Base-by-base conservation (phyloP, 2,329 filamentous ascomycete species). In the Cladosporium sp. region DNA sequence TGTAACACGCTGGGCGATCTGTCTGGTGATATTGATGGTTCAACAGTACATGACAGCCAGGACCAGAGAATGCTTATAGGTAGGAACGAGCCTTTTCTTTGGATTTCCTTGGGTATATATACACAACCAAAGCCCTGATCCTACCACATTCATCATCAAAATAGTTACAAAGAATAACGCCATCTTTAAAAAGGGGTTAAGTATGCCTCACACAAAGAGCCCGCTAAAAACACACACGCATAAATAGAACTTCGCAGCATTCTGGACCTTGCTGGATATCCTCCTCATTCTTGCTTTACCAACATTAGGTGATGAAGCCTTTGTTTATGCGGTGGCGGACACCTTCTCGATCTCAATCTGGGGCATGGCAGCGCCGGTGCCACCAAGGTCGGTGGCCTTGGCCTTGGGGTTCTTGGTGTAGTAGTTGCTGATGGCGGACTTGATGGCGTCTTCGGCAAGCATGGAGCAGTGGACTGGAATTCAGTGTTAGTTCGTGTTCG, bases 391-490 rank as follows among this genome's bases (percentile, higher is more conserved):
- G 37, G 91, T 95, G 58, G 80, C 71, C 68, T 84, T 83, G 35
- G 85, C 85, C 61, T 88, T 85, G 59, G 90, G 90, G 77, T 95
- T 94, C 82, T 95, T 94, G 70, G 85, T 89, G 78, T 93, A 90
- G 79, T 94, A 96, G 75, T 96, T 90, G 62, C 85, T 87, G 70
- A 96, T 94, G 65, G 91, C 91, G 36, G 89, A 91, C 77, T 94
- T 94, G 82, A 96, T 95, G 62, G 90, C 91, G 71, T 96, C 90
- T 74, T 95, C 91, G 13, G 91, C 91, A 64, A 96, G 82, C 89
- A 95, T 94, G 51, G 89, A 93, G 81, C 91, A 96, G 75, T 96
- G 91, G 48, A 94, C 88, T 90, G 68, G 44, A 34, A 34, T 7
- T 7, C 12, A 15, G 8, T 17, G 54, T 56, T 56, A 56, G 54